Evolutionary conservation across 2,329 filamentous ascomycete species (phyloP), one percentile per base, ranked within the genome.

Genomic region (Amphichorda felina): DNA sequence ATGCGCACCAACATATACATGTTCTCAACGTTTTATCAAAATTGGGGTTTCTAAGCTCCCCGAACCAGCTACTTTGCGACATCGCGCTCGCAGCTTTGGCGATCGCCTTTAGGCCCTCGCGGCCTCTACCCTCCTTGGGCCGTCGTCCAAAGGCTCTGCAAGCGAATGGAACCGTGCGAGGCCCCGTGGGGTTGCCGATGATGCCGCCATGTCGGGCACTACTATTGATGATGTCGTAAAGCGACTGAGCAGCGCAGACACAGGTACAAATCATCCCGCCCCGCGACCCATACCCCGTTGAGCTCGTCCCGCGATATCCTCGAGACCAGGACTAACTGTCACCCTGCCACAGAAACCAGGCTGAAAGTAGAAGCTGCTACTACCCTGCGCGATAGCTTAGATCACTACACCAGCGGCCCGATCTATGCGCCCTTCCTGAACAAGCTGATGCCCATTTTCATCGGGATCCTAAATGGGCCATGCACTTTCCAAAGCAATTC

Each of bases 401-500:
- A 98, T 45, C 73, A 86, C 50, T 94, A 91, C 64, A 86, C 82
- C 37, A 76, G 75, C 50, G 79, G 83, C 36, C 69, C 73, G 37
- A 78, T 78, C 48, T 98, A 96, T 56, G 61, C 74, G 19, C 68
- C 73, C 34, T 96, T 98, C 55, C 70, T 98, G 40, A 75, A 84
- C 52, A 84, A 84, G 59, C 70, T 95, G 50, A 82, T 96, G 64
- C 91, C 91, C 27, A 75, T 94, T 24, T 91, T 96, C 61, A 74
- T 91, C 53, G 78, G 73, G 55, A 84, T 94, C 36, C 66, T 99
- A 35, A 79, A 81, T 51, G 85, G 86, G 37, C 79, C 82, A 50
- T 88, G 87, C 27, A 83, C 93, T 44, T 96, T 98, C 55, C 81
- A 89, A 47, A 94, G 84, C 56, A 85, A 80, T 50, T 93, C 86